Evolutionary conservation across 345 rosid genomes (phyloP).

Genomic region (Dipteronia dyeriana): DNA sequence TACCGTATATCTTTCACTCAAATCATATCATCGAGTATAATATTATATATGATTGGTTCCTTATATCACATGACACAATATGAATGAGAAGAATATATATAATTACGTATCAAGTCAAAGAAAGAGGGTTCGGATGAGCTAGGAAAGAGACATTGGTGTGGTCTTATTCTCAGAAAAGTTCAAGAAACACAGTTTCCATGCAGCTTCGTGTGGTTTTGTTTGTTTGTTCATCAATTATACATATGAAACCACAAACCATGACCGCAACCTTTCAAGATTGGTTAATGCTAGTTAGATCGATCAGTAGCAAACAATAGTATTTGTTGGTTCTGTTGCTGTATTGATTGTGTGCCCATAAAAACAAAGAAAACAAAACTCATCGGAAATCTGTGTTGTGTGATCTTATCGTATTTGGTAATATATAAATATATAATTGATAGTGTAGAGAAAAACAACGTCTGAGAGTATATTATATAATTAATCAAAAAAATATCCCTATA

Average conservation of each 20-base stretch:
- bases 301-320: neutral
- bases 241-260: neutral
- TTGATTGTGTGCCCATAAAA: neutral
- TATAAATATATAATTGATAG: neutral
- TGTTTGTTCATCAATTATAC: slow-evolving; percentile 25
- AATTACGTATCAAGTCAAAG: too few species aligned
- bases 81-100: neutral
- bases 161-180: slow-evolving; percentile 22
- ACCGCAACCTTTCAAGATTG: neutral
- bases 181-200: slow-evolving; percentile 44
- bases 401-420: neutral
- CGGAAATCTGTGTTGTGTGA: neutral
- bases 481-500: too few species aligned
- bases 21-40: too few species aligned
- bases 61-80: neutral
- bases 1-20: neutral
- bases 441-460: neutral
- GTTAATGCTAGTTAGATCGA: neutral
- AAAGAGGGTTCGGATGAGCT: neutral
- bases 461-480: neutral
- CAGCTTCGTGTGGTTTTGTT: slow-evolving; percentile 45
- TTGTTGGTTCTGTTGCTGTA: too few species aligned
- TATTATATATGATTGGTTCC: neutral
- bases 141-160: slow-evolving; percentile 6
- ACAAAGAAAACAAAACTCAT: neutral